Percentiles rank a stretch among this genome's conserved stretches.
These are phyloP conservation scores for Silene latifolia DNA, from an alignment of 148 eudicot genomes.

Conservation along the genomic window DNA sequence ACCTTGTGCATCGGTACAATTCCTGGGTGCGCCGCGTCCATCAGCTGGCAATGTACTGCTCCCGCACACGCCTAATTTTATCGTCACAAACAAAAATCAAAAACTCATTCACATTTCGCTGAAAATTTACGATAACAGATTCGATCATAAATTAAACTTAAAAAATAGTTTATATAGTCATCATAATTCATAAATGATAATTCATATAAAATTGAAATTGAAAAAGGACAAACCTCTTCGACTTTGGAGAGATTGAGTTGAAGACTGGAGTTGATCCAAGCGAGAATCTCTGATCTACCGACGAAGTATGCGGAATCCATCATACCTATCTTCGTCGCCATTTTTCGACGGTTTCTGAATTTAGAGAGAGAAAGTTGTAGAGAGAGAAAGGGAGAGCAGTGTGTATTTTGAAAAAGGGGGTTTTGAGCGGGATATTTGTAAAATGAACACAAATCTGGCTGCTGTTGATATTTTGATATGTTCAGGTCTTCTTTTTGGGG, in stretches of 20 bases:
- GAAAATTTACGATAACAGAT: neutral
- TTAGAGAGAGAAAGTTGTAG: conserved; percentile 5
- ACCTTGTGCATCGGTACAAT: conserved; percentile 94
- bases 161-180: too few relatives aligned
- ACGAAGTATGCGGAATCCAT: conserved; percentile 90
- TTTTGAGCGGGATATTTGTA: conserved; percentile 12
- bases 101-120: neutral
- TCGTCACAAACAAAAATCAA: neutral
- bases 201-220: neutral
- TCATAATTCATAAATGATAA: too few relatives aligned
- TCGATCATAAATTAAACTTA: neutral
- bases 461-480: too few relatives aligned
- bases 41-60: conserved; percentile 86
- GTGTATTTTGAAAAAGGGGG: conserved; percentile 2
- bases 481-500: too few relatives aligned
- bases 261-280: conserved; percentile 88
- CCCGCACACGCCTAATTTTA: conserved; percentile 64
- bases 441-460: too few relatives aligned
- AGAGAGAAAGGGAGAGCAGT: conserved; percentile 4
- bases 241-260: conserved; percentile 82
- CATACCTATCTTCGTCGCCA: conserved; percentile 81
- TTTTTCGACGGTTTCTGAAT: conserved; percentile 13
- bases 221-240: conserved; percentile 63
- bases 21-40: conserved; percentile 88
- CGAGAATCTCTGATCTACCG: conserved; percentile 74